Conservation (phyloP, 2,329 filamentous ascomycete species). For the Amauroascus niger region DNA sequence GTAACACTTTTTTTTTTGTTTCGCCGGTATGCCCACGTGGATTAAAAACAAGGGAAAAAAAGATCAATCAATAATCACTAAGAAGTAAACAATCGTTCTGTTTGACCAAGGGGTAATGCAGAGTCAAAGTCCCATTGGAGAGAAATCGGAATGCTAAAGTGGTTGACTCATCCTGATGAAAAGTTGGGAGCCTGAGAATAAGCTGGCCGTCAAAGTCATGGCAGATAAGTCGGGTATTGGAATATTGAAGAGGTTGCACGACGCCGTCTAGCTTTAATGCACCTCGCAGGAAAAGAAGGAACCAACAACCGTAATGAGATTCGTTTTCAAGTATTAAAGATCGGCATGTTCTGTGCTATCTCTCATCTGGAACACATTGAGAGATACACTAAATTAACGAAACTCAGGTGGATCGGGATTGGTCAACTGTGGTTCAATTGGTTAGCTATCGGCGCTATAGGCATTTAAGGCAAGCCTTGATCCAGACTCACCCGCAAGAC, state of each 20-base stretch:
- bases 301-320: slow-evolving; percentile 5
- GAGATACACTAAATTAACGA: not conserved
- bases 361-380: not conserved
- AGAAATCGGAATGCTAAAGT: not conserved
- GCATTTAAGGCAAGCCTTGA: not conserved
- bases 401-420: slow-evolving; percentile 15
- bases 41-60: not conserved
- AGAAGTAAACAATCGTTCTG: not conserved
- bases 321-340: slow-evolving; percentile 1
- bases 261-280: slow-evolving; percentile 11
- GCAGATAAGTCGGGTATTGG: slow-evolving; percentile 3
- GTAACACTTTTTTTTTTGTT: not conserved
- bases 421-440: slow-evolving; percentile 13
- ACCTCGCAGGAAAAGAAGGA: not conserved
- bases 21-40: not conserved
- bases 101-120: not conserved
- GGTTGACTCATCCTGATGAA: not conserved
- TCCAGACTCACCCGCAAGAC: slow-evolving; percentile 33
- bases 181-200: not conserved
- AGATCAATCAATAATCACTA: not conserved
- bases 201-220: not conserved
- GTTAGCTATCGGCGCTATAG: not conserved
- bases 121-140: not conserved
- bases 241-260: not conserved
- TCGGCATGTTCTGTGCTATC: not conserved